Evolutionary conservation across 257 asterid genomes (phyloP).

Genomic region (Misopates orontium): DNA sequence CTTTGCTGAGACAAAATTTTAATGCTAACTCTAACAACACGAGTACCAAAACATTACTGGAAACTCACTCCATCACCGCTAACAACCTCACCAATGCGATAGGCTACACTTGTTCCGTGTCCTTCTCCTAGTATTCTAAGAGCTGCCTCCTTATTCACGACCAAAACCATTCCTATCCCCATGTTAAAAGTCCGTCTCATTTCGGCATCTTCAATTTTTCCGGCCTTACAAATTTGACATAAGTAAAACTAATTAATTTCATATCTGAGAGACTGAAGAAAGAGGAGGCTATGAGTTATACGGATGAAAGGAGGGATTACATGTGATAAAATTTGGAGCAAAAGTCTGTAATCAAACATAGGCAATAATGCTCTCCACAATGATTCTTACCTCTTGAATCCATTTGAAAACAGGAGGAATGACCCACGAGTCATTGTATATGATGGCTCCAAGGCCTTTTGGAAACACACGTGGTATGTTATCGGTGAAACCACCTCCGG

Average conservation of each 20-base stretch:
- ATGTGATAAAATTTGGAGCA: not conserved
- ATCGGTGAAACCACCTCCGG: constrained; percentile 96
- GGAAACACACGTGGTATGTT: constrained; percentile 95
- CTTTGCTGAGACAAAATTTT: not conserved
- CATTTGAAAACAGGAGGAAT: constrained; percentile 82
- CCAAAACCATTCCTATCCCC: constrained; percentile 97
- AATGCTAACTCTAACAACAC: not conserved
- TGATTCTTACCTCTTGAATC: constrained; percentile 77
- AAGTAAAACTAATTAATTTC: not conserved
- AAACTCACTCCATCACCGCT: constrained; percentile 19
- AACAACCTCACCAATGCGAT: constrained; percentile 9
- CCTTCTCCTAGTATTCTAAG: constrained; percentile 48
- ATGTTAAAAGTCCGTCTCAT: constrained; percentile 89
- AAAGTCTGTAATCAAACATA: too few species aligned
- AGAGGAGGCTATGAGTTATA: too few species aligned
- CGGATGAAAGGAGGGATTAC: too few species aligned
- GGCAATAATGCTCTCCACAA: too few species aligned
- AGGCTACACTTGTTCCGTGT: constrained; percentile 23
- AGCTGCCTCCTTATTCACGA: constrained; percentile 68
- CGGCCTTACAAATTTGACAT: constrained; percentile 49
- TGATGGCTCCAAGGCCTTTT: constrained; percentile 77
- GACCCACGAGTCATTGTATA: constrained; percentile 69
- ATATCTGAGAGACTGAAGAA: not conserved
- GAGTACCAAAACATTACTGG: not conserved
- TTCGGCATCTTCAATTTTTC: constrained; percentile 72